Evolutionary conservation across 23 red algal species (phyloP), one percentile per base, ranked within the genome.

Genomic region (Cyanidiococcus yangmingshanensis): DNA sequence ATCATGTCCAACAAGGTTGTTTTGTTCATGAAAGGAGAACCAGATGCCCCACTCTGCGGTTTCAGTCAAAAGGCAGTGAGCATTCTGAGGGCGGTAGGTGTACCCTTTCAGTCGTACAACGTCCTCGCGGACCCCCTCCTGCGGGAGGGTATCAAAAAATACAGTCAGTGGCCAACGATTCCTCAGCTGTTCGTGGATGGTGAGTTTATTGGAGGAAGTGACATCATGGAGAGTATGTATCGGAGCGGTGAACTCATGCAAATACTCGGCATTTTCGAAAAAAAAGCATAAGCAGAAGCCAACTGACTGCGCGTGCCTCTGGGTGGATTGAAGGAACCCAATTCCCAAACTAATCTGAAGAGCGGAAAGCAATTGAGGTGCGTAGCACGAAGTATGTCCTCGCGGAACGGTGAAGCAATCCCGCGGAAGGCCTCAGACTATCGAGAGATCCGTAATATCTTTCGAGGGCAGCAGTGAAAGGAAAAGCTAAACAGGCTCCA

Each of bases 11-110:
- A 78, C 50, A 89, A 89, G 71, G 94, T 98, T 29, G 88, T 98
- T 15, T 77, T 98, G 2, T 98, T 87, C 77, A 98, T 98, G 94
- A 98, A 98, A 57, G 94, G 94, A 24, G 75, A 84, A 21, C 94
- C 94, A n/a, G 75, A 88, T 0, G 74, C 87, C 1, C 94, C 94
- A 38, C 82, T 82, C 57, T 98, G 94, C 58, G 88, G 94, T 27
- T 98, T 98, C 63, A 91, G 88, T 17, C 89, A 58, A 41, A 88
- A 91, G 50, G 80, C 87, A 7, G 84, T 91, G 71, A 68, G 81
- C 38, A 91, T 98, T 17, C 77, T 98, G 68, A 89, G 87, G 32
- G 58, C 89, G 1, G 59, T 83, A 24, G 88, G 88, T 39, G 88
- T 92, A 21, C 78, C 87, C 15, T 98, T 89, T 67, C 77, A 79